A percentile compares a stretch with the other conserved stretches of the same genome.
Conservation (phyloP, 1,284 basidiomycete genomes). For the Cryptococcus wingfieldii region DNA sequence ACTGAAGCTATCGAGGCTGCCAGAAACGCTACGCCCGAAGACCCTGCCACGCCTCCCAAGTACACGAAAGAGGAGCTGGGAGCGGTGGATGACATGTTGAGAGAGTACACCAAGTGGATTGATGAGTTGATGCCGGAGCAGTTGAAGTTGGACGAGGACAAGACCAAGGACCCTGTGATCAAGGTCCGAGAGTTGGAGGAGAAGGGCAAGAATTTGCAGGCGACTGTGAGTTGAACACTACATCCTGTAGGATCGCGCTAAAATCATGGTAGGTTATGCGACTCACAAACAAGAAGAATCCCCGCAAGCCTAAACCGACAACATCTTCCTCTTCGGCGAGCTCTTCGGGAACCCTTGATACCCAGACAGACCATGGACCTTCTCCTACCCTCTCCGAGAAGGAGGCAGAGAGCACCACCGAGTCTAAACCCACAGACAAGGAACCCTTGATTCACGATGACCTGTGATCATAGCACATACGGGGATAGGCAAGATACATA, state of each 20-base stretch:
- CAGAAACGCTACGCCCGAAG: constrained; percentile 26
- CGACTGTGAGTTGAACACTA: constrained; percentile 54
- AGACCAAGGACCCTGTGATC: constrained; percentile 67
- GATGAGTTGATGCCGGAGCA: constrained; percentile 73
- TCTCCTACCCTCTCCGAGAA: background rate
- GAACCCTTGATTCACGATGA: too few relatives aligned
- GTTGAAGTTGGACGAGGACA: constrained; percentile 61
- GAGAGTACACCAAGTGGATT: constrained; percentile 75
- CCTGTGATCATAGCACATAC: too few relatives aligned
- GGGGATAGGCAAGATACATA: too few relatives aligned
- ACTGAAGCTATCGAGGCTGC: constrained; percentile 55
- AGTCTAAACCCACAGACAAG: too few relatives aligned
- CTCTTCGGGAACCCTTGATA: constrained; percentile 8
- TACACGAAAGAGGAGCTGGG: constrained; percentile 80
- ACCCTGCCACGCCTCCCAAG: constrained; percentile 60
- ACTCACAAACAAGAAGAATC: constrained; percentile 29
- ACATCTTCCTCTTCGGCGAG: constrained; percentile 12
- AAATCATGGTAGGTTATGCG: constrained; percentile 22
- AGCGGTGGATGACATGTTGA: constrained; percentile 64
- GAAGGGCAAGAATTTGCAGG: constrained; percentile 71
- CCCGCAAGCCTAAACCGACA: constrained; percentile 22
- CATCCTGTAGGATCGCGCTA: background rate
- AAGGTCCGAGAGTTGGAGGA: constrained; percentile 76
- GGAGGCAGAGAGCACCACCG: background rate
- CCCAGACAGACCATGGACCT: constrained; percentile 9